phyloP scores from a whole-genome alignment of 768 basidiomycete species.

The Kwoniella botswanensis region DNA sequence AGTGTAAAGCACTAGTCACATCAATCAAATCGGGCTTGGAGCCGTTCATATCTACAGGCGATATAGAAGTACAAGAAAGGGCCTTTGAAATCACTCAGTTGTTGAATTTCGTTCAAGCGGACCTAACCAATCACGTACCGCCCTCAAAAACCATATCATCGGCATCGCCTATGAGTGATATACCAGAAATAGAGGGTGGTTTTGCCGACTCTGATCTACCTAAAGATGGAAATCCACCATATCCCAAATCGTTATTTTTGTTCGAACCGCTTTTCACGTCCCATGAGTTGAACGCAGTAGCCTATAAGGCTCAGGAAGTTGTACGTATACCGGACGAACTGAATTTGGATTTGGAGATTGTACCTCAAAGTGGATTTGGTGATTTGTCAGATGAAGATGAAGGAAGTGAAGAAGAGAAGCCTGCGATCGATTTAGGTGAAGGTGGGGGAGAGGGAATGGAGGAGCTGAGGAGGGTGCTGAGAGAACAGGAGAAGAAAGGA shows the following conservation, averaged over 20 bases:
- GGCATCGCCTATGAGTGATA: conserved; percentile 6
- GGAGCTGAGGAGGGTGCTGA: conserved; percentile 48
- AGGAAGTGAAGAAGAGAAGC: conserved; percentile 40
- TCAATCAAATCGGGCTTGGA: conserved; percentile 67
- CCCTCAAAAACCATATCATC: conserved; percentile 6
- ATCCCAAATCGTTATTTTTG: conserved; percentile 88
- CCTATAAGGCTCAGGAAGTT: conserved; percentile 74
- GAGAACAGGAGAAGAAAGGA: conserved; percentile 58
- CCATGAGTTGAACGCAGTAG: conserved; percentile 87
- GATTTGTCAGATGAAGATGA: conserved; percentile 23
- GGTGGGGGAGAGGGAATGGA: conserved; percentile 54
- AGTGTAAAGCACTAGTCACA: conserved; percentile 70
- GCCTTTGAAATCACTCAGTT: conserved; percentile 45
- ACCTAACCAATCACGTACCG: conserved; percentile 43
- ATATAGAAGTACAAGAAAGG: conserved; percentile 92
- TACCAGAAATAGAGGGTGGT: conserved; percentile 55
- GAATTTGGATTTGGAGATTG: conserved; percentile 83
- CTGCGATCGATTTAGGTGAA: conserved; percentile 55
- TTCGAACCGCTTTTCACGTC: conserved; percentile 76
- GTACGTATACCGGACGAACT: conserved; percentile 82
- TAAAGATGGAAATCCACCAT: conserved; percentile 62
- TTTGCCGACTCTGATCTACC: conserved; percentile 43
- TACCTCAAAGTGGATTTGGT: conserved; percentile 61
- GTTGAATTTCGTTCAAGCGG: conserved; percentile 47
- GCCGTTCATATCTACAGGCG: conserved; percentile 66